Base-by-base conservation (phyloP, 169 alveolate species). In the Eimeria acervulina region DNA sequence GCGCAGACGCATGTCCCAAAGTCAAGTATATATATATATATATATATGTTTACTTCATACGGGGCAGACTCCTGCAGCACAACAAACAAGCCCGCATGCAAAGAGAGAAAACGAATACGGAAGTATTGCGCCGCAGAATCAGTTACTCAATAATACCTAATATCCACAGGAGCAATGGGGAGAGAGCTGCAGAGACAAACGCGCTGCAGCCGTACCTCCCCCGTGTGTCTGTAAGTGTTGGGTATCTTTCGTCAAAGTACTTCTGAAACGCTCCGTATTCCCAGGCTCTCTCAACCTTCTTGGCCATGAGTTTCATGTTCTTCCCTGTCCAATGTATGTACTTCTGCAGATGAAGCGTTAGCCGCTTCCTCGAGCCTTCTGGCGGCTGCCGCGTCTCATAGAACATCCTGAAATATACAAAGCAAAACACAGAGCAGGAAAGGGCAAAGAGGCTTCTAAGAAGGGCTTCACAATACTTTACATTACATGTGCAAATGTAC, bases 181-280 rank as follows among this genome's bases (percentile, higher is more conserved):
- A 55, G 59, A 15, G 1, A 19, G 19, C 17, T 0, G 15, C 19
- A 36, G 52, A 10, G 17, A 2, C 63, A 15, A 38, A 23, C 21
- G 33, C 33, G 80, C 51, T 38, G 40, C 72, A 19, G 44, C 55
- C 95, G n/a, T 31, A 94, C 96, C 96, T 81, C 88, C 96, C 96
- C 8, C 89, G 68, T 23, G 74, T 63, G 28, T 94, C 96, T 1
- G 96, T 94, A 42, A 94, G 87, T 23, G 66, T 90, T 13, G 96
- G 96, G 42, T 88, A 88, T 38, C 88, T 88, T 21, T 81, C 91
- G 61, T 94, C 96, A n/a, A 94, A 94, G 90, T 96, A 94, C 89
- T 97, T 97, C 83, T 96, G 97, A 74, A 97, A 98, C 13, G 98
- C 89, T 12, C 99, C 99, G 84, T 97, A 97, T 51, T 97, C 98